Evolutionary conservation across 2,329 filamentous ascomycete species (phyloP), one percentile per base, ranked within the genome.

Genomic region (Trichothecium sympodiale): DNA sequence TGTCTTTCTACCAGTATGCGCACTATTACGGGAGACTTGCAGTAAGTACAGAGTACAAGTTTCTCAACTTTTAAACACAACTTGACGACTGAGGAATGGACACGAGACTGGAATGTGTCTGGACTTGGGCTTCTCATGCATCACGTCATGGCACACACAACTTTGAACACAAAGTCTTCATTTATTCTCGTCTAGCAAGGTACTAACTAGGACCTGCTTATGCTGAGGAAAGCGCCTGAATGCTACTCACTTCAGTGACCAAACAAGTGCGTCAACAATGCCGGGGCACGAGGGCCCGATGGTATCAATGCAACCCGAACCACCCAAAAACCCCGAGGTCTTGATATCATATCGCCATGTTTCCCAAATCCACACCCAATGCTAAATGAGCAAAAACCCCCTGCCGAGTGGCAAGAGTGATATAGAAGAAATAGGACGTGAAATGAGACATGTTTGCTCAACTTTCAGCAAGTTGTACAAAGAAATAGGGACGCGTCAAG

Each of bases 281-380:
- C 54, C 54, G 49, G 49, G 46, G 54, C 54, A 43, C 50, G 46
- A 55, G 41, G 50, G 50, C 54, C 52, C 45, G 33, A 44, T 34
- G 44, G 48, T 46, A 51, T 47, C 50, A 44, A 44, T 41, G 45
- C 51, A 54, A 49, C 51, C 51, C 20, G 20, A 25, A 25, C 20
- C 20, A 25, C 20, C 20, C 20, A 25, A 25, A 25, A 25, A 6
- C 44, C 46, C 44, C 50, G 42, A 43, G 46, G 45, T 45, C 47
- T 39, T 48, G 47, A 51, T 49, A 54, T 55, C 50, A 54, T 58
- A 47, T 51, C 52, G 45, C 38, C 34, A 38, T 34, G 33, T 36
- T 39, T 39, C 44, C 48, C 45, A 44, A 37, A 44, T 43, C 46
- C 43, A 50, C 51, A 50, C 41, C 46, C 48, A 52, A 41, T 50